Evolutionary conservation across 2,329 filamentous ascomycete species (phyloP).

Genomic region (Fusarium nanum): DNA sequence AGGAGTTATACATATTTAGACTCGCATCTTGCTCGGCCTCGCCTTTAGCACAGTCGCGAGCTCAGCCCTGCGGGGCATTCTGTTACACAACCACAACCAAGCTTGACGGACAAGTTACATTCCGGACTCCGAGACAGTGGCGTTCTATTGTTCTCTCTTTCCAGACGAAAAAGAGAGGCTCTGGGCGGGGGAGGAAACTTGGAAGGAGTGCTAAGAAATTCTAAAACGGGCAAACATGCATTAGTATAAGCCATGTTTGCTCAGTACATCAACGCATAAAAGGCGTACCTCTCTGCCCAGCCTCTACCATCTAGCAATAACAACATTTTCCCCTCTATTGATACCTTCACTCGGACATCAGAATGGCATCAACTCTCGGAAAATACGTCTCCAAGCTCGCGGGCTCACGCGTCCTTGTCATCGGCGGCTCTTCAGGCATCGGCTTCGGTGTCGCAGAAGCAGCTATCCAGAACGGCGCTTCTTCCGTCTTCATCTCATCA

Average conservation of each 20-base stretch:
- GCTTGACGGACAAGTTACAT: not conserved
- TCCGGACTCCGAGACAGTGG: conserved; percentile 17
- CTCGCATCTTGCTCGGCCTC: conserved; percentile 15
- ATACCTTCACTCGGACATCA: not conserved
- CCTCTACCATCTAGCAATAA: not conserved
- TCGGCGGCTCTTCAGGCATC: conserved; percentile 40
- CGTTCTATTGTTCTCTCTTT: not conserved
- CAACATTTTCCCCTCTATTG: not conserved
- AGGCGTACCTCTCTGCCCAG: not conserved
- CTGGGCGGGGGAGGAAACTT: not conserved
- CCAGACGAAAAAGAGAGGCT: too few species aligned
- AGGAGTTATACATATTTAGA: not conserved
- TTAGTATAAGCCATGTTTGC: conserved; percentile 27
- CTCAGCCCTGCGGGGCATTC: not conserved
- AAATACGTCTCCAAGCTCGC: conserved; percentile 38
- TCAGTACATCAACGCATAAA: conserved; percentile 12
- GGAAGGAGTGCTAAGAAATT: not conserved
- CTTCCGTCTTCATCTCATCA: conserved; percentile 33
- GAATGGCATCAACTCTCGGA: conserved; percentile 29
- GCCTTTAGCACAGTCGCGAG: conserved; percentile 23
- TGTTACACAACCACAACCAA: conserved; percentile 3
- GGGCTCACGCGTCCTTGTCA: conserved; percentile 40
- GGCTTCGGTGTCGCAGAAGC: conserved; percentile 41
- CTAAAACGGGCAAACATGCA: not conserved
- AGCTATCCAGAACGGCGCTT: conserved; percentile 30